Evolutionary conservation across 2,329 filamentous ascomycete genomes (phyloP).

Genomic region (Aspergillus pseudotamarii): DNA sequence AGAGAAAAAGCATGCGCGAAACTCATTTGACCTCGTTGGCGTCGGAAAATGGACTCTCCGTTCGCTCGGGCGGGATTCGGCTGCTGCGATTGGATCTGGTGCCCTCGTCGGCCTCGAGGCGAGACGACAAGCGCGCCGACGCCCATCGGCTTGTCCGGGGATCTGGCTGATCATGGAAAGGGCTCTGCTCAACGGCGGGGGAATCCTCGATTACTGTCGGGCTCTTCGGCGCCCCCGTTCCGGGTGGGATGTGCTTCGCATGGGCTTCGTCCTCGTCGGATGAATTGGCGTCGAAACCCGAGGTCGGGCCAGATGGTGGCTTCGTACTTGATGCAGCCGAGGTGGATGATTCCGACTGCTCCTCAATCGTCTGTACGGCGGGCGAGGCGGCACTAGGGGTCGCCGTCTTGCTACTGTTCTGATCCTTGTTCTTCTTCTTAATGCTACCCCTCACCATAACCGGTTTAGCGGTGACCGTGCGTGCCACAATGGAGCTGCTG

Average conservation of each 20-base stretch:
- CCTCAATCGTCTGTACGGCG: constrained; percentile 23
- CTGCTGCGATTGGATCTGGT: constrained; percentile 35
- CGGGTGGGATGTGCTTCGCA: constrained; percentile 23
- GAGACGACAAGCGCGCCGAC: constrained; percentile 21
- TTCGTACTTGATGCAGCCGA: constrained; percentile 21
- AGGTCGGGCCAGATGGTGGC: constrained; percentile 26
- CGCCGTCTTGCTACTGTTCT: constrained; percentile 14
- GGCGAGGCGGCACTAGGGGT: constrained; percentile 3
- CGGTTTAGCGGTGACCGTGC: constrained; percentile 46
- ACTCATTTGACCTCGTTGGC: constrained; percentile 45
- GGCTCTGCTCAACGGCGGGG: constrained; percentile 28
- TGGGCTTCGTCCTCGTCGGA: constrained; percentile 34
- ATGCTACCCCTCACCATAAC: constrained; percentile 46
- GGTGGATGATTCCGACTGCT: constrained; percentile 19
- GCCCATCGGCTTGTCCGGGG: constrained; percentile 16
- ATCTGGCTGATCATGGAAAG: constrained; percentile 32
- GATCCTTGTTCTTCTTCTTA: constrained; percentile 36
- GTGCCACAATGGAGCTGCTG: constrained; percentile 48
- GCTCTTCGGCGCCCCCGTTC: constrained; percentile 24
- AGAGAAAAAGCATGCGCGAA: background rate
- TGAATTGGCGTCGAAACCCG: constrained; percentile 37
- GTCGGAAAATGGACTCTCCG: constrained; percentile 49
- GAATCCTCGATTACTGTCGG: constrained; percentile 35
- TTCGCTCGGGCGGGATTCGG: constrained; percentile 33
- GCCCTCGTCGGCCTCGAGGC: constrained; percentile 21